Evolutionary conservation across 139 green algal genomes (phyloP).

Genomic region (Haematococcus sp.): DNA sequence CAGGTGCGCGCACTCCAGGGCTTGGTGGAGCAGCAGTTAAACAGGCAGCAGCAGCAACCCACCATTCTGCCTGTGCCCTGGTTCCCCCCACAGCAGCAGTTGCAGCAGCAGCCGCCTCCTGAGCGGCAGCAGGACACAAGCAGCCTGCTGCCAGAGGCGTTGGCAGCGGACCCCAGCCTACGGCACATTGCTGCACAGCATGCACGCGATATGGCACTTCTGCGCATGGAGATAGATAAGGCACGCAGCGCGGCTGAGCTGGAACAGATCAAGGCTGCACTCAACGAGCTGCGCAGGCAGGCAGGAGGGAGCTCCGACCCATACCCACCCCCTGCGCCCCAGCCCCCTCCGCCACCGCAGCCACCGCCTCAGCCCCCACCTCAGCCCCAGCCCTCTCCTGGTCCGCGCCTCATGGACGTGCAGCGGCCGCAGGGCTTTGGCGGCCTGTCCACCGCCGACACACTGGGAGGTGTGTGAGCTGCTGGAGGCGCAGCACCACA

Average conservation of each 20-base stretch:
- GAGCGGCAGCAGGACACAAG: neutral
- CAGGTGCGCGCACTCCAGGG: slow-evolving; percentile 20
- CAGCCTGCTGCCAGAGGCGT: neutral
- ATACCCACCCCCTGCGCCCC: too few relatives aligned
- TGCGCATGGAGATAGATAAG: slow-evolving; percentile 44
- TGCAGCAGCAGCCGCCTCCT: neutral
- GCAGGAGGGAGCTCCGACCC: neutral
- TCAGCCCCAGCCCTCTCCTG: too few relatives aligned
- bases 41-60: slow-evolving; percentile 6
- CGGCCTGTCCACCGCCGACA: too few relatives aligned
- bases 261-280: slow-evolving; percentile 11
- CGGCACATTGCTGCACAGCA: slow-evolving; percentile 7
- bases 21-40: slow-evolving; percentile 7
- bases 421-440: too few relatives aligned
- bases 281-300: slow-evolving; percentile 10
- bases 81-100: slow-evolving; percentile 21
- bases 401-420: too few relatives aligned
- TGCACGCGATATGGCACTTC: slow-evolving; percentile 31
- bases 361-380: too few relatives aligned
- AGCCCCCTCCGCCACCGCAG: too few relatives aligned
- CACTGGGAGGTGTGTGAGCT: neutral
- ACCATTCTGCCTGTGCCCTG: slow-evolving; percentile 1
- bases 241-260: slow-evolving; percentile 35
- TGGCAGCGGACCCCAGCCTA: slow-evolving; percentile 19
- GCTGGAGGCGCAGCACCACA: neutral